Evolutionary conservation across 164 flowering plant genomes (phyloP).

Genomic region (Annona cherimola): DNA sequence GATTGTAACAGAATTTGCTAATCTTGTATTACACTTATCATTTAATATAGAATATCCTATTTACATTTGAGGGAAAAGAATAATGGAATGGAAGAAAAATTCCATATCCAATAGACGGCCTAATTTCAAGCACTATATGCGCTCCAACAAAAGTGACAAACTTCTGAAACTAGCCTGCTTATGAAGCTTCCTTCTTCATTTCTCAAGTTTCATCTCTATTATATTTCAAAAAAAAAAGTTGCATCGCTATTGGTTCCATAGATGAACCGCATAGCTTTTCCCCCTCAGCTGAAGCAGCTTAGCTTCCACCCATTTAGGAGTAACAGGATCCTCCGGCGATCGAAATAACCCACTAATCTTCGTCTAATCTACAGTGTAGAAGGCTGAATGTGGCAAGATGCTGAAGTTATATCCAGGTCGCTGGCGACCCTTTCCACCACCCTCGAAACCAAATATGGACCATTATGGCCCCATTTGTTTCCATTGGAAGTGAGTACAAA

Average conservation of each 20-base stretch:
- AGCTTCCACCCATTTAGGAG: constrained; percentile 44
- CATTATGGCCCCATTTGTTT: constrained; percentile 83
- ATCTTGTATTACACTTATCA: too few species aligned
- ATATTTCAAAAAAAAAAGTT: too few species aligned
- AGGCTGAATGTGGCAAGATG: constrained; percentile 59
- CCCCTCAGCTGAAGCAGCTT: constrained; percentile 42
- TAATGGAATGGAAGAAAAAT: constrained; percentile 3
- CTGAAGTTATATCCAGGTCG: constrained; percentile 33
- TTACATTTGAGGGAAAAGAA: constrained; percentile 3
- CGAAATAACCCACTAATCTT: constrained; percentile 39
- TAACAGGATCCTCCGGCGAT: constrained; percentile 25
- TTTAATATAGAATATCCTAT: neutral
- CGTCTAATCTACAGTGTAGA: constrained; percentile 73
- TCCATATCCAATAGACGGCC: neutral
- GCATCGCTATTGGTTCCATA: constrained; percentile 80
- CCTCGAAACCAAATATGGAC: constrained; percentile 80
- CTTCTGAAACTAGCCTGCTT: constrained; percentile 35
- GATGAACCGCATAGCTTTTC: constrained; percentile 55
- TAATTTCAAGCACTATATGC: constrained; percentile 12
- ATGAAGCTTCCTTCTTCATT: constrained; percentile 74
- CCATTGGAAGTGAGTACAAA: constrained; percentile 66
- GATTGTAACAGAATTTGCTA: too few species aligned
- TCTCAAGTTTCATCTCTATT: constrained; percentile 22
- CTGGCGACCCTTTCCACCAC: constrained; percentile 33
- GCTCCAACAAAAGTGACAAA: constrained; percentile 47